Evolutionary conservation across 1,139 yeast species (phyloP).

Genomic region (Diutina siamensis): DNA sequence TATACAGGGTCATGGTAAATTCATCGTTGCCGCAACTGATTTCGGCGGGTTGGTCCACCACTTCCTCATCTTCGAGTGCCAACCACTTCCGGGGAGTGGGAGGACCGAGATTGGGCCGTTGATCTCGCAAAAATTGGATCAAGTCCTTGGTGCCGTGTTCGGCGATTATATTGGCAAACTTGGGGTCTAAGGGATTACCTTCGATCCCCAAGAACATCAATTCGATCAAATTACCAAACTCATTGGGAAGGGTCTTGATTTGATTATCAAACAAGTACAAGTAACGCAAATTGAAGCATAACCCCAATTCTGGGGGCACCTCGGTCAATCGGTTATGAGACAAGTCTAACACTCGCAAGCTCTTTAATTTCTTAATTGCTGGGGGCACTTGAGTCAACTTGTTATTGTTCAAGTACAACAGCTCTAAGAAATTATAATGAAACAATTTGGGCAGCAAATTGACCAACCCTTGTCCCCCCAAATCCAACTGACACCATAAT

Average conservation of each 20-base stretch:
- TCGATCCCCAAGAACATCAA: constrained; percentile 83
- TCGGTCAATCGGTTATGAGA: constrained; percentile 64
- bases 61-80: constrained; percentile 61
- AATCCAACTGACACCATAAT: constrained; percentile 89
- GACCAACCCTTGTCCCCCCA: constrained; percentile 79
- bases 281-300: constrained; percentile 68
- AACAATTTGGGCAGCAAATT: constrained; percentile 64
- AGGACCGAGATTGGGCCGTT: constrained; percentile 53
- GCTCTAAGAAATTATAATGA: constrained; percentile 75
- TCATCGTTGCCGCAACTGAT: constrained; percentile 14
- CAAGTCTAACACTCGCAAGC: constrained; percentile 74
- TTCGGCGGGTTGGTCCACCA: constrained; percentile 25
- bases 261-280: constrained; percentile 83
- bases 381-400: constrained; percentile 59
- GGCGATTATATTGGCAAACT: constrained; percentile 54
- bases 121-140: constrained; percentile 70
- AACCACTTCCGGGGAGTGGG: constrained; percentile 80
- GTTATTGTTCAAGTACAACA: constrained; percentile 81
- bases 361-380: constrained; percentile 56
- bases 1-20: constrained; percentile 78
- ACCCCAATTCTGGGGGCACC: constrained; percentile 75
- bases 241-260: constrained; percentile 63
- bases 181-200: constrained; percentile 76
- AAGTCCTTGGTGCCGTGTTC: constrained; percentile 82
- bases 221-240: constrained; percentile 79